Evolutionary conservation across 2,329 filamentous ascomycete genomes (phyloP), one percentile per base, ranked within the genome.

Genomic region (Atkinsonella hypoxylon): DNA sequence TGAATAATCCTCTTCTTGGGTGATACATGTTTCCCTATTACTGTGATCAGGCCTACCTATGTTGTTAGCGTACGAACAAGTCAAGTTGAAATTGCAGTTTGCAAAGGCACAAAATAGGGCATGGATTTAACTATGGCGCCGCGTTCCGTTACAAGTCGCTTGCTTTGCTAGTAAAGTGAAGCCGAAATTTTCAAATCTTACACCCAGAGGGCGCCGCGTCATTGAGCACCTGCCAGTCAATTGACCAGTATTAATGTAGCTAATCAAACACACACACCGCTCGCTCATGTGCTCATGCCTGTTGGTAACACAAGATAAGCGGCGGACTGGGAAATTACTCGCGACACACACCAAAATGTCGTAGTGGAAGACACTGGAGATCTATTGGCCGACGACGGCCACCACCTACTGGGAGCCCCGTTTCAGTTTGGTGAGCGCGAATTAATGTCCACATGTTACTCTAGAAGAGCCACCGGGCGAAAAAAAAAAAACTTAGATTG

Each of bases 321-420:
- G 51, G 32, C 45, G 22, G 31, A 43, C 8, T 31, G 51, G 47
- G 51, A 52, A 49, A 51, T 51, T 51, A 45, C 39, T 48, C 18
- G 30, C 47, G 18, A 20, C 26, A 31, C 39, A 41, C 41, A 32
- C 32, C 17, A 46, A 18, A 36, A 20, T 20, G 48, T 31, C 42
- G 48, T 45, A 42, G 42, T 41, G 42, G 38, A 20, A 36, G 17
- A 34, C 10, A 11, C 26, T 34, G 32, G 44, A 2, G 17, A 22
- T 20, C 20, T 30, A 51, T 51, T 51, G 44, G 49, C 15, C 40
- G 7, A 39, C 32, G 20, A 46, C 22, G 31, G 13, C 38, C 43
- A 38, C 40, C 17, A n/a, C 11, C 12, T 20, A 18, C 15, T 30
- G 17, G 17, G 13, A 30, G 46, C 46, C 46, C 39, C 47, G 31